Conservation (phyloP, 345 rosid species). For the Eucalyptus polybractea region DNA sequence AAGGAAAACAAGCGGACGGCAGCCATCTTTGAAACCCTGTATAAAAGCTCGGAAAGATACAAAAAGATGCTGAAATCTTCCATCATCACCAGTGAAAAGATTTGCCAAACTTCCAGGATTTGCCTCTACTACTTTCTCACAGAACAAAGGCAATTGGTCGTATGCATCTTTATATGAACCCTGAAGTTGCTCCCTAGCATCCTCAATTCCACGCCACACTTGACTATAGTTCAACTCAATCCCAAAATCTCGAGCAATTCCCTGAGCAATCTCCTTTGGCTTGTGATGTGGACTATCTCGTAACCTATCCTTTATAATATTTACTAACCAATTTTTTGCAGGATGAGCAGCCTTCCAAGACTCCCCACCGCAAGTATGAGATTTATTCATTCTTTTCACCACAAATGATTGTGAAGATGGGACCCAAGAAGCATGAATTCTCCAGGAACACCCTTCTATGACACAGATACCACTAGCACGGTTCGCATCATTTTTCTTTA, state of each 20-base stretch:
- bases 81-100: conserved; percentile 39
- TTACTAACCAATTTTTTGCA: conserved; percentile 76
- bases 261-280: conserved; percentile 62
- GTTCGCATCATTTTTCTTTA: conserved; percentile 70
- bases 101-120: conserved; percentile 68
- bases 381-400: conserved; percentile 43
- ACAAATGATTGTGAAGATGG: conserved; percentile 51
- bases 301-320: conserved; percentile 65
- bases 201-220: conserved; percentile 82
- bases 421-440: conserved; percentile 75
- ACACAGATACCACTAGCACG: conserved; percentile 73
- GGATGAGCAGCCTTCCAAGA: conserved; percentile 83
- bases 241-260: conserved; percentile 66
- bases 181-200: conserved; percentile 74
- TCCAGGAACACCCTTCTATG: conserved; percentile 62
- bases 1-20: conserved; percentile 85
- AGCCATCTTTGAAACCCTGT: conserved; percentile 62
- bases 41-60: conserved; percentile 52
- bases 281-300: conserved; percentile 66
- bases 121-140: conserved; percentile 45
- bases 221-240: conserved; percentile 63
- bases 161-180: conserved; percentile 76
- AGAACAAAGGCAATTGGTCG: conserved; percentile 52
- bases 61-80: conserved; percentile 65
- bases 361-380: conserved; percentile 68